A percentile compares a stretch with the other conserved stretches of the same genome.
phyloP scores from a whole-genome alignment of 73 alveolate species.

The Tetrahymena elliotti region DNA sequence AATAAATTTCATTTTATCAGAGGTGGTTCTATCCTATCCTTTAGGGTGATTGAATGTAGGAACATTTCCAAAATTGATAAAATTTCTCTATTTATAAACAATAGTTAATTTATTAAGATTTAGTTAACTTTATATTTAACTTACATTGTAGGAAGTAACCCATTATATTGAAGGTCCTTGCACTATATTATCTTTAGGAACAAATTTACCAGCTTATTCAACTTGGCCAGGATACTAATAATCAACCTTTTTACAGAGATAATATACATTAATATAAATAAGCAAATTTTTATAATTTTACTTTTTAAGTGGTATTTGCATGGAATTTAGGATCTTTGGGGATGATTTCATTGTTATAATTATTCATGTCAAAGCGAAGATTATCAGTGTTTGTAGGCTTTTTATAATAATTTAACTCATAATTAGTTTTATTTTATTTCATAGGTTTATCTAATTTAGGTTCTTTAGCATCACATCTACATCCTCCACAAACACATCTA shows the following conservation, averaged over 20 bases:
- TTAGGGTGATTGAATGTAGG: background rate
- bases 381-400: background rate
- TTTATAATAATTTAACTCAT: background rate
- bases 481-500: background rate
- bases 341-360: background rate
- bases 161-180: background rate
- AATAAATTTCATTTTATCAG: background rate
- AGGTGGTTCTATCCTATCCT: background rate
- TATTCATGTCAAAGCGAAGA: background rate
- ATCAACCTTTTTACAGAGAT: background rate
- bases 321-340: background rate
- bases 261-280: background rate
- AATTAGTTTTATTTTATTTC: background rate
- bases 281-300: background rate
- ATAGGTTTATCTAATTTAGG: background rate
- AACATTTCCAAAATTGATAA: background rate
- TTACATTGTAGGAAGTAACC: background rate
- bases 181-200: background rate
- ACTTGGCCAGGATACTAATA: background rate
- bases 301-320: background rate
- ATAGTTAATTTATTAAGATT: background rate
- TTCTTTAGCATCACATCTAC: background rate
- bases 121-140: background rate
- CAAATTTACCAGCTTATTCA: background rate
- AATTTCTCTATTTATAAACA: background rate